These are phyloP conservation scores for Candida tetrigidarum DNA, from an alignment of 1,139 yeast species.

Conservation along the genomic window DNA sequence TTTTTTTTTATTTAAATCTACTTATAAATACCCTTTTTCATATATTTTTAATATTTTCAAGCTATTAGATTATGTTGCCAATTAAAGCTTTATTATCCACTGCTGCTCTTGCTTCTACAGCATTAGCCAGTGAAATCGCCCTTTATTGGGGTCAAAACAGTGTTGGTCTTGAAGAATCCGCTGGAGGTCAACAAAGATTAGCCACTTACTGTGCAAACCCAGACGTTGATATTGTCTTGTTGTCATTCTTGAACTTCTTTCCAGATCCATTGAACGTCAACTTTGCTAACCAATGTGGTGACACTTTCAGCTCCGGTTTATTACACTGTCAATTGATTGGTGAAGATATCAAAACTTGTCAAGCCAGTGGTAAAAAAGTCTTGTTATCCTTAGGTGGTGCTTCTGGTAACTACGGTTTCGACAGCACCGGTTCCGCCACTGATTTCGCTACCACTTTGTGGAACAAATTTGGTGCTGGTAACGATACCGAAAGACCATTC, in stretches of 20 bases:
- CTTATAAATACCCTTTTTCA: not conserved
- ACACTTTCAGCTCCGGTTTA: slow-evolving; percentile 57
- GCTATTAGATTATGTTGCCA: too few relatives aligned
- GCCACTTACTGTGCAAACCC: slow-evolving; percentile 69
- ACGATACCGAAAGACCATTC: slow-evolving; percentile 68
- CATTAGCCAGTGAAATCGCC: slow-evolving; percentile 58
- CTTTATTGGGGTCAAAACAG: slow-evolving; percentile 86
- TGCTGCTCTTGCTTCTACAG: slow-evolving; percentile 19
- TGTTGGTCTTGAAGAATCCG: slow-evolving; percentile 43
- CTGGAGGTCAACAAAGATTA: slow-evolving; percentile 57
- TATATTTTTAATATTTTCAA: too few relatives aligned
- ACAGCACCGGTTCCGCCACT: slow-evolving; percentile 60
- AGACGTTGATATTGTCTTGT: slow-evolving; percentile 69
- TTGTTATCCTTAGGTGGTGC: slow-evolving; percentile 90
- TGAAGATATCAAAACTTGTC: slow-evolving; percentile 78
- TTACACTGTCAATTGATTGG: slow-evolving; percentile 67
- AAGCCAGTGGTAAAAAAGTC: slow-evolving; percentile 74
- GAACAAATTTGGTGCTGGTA: slow-evolving; percentile 83
- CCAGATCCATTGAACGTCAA: slow-evolving; percentile 55
- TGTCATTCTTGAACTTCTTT: slow-evolving; percentile 72
- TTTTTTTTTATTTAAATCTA: too few relatives aligned
- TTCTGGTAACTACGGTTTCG: slow-evolving; percentile 75
- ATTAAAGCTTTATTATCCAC: slow-evolving; percentile 15
- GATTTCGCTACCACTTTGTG: slow-evolving; percentile 74
- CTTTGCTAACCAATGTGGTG: slow-evolving; percentile 70